Base-by-base conservation (phyloP, 2,329 filamentous ascomycete species). In the Lasiodiplodia hormozganensis region DNA sequence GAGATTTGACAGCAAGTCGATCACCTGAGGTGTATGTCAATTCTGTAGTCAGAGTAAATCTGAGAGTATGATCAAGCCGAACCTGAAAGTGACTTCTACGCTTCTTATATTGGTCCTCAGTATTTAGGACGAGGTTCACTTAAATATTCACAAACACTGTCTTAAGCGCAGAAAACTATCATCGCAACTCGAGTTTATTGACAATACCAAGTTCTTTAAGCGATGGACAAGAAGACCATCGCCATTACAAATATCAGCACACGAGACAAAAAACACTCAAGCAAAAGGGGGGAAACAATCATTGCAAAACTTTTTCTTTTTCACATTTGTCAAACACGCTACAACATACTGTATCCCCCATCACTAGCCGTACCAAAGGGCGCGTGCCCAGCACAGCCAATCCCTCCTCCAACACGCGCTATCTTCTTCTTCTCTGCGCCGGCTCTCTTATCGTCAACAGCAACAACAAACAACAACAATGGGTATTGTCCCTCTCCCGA, bases 401-500 rank as follows among this genome's bases (percentile, higher is more conserved):
- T 53, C 51, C 51, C 14, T 18, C 16, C 14, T 23, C 51, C n/a
- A 21, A 21, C 25, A 14, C 23, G 11, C 51, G 5, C 8, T 16
- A 8, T 53, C 23, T 28, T 28, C 23, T 28, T 28, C 31, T 28
- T 21, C n/a, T 47, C 18, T 47, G 43, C n/a, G 43, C n/a, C 43
- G 43, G 43, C 43, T 47, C 51, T 53, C n/a, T 53, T 6, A n/a
- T 25, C 25, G 25, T 18, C 51, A 53, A 53, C 28, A 28, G 28
- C 28, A 28, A 28, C 28, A 28, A 28, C 21, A 53, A 53, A 28
- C 51, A 53, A 52, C 51, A 52, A 28, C 51, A 53, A 23, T 53
- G 51, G 51, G 51, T 53, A 53, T 53, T 53, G 51, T 53, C 51
- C 51, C 21, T 53, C 51, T 28, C 25, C 25, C 53, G 31, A 56